Conservation (phyloP, 83 land plant species). For the Isoetes engelmannii region DNA sequence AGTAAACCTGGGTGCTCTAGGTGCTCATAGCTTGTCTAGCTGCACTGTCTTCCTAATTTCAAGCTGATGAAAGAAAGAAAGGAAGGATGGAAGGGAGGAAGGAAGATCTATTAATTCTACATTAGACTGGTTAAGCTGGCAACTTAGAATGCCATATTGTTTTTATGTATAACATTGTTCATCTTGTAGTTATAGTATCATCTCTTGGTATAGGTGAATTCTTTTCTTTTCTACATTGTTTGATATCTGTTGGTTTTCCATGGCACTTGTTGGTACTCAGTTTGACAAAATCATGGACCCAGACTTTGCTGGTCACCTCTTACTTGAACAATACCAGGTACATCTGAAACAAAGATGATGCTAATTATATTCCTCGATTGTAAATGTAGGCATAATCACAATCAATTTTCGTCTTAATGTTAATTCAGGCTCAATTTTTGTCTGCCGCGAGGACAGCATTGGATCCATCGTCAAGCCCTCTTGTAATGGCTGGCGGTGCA, state of each 20-base stretch:
- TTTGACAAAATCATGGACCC: constrained; percentile 76
- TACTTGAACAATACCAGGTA: constrained; percentile 97
- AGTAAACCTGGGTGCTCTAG: too few relatives aligned
- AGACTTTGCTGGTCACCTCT: constrained; percentile 73
- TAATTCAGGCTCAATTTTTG: constrained; percentile 75
- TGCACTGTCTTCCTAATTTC: too few relatives aligned
- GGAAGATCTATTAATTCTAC: too few relatives aligned
- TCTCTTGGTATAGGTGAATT: too few relatives aligned
- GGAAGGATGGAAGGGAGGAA: too few relatives aligned
- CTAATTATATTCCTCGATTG: not conserved
- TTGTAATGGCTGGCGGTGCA: constrained; percentile 82
- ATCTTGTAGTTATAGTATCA: too few relatives aligned
- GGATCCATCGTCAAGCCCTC: constrained; percentile 62
- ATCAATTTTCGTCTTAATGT: not conserved
- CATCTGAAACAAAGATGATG: not conserved
- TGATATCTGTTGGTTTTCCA: not conserved
- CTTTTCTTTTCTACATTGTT: too few relatives aligned
- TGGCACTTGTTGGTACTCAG: constrained; percentile 32
- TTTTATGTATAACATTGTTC: too few relatives aligned
- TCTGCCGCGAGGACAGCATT: constrained; percentile 88
- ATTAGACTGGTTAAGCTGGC: too few relatives aligned
- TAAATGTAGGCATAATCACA: not conserved
- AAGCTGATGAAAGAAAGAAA: too few relatives aligned
- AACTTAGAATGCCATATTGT: too few relatives aligned
- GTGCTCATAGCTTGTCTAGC: too few relatives aligned